phyloP scores from a whole-genome alignment of 805 yeast species.

The Wickerhamomyces alni region DNA sequence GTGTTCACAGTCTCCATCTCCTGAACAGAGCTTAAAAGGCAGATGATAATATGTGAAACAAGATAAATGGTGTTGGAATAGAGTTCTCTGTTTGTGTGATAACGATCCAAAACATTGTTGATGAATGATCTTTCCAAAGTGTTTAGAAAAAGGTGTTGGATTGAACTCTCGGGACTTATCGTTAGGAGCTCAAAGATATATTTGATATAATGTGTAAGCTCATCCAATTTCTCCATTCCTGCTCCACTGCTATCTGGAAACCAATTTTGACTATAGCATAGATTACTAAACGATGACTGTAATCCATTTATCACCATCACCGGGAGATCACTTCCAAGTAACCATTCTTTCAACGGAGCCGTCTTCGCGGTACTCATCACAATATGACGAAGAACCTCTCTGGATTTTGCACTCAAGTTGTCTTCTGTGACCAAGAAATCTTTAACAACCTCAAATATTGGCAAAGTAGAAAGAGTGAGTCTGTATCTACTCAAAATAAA shows the following conservation, averaged over 20 bases:
- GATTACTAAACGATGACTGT: slow-evolving; percentile 9
- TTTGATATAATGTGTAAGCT: not conserved
- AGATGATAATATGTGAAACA: slow-evolving; percentile 7
- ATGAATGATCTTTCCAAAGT: slow-evolving; percentile 8
- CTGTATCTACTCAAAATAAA: slow-evolving; percentile 3
- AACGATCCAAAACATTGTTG: slow-evolving; percentile 6
- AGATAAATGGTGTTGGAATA: slow-evolving; percentile 6
- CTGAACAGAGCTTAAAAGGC: not conserved
- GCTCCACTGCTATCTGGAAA: too few species aligned
- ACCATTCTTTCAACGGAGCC: slow-evolving; percentile 14
- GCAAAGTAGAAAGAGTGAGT: slow-evolving; percentile 9
- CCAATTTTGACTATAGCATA: not conserved
- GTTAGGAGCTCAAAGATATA: slow-evolving; percentile 10
- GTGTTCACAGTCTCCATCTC: not conserved
- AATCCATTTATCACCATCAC: slow-evolving; percentile 11
- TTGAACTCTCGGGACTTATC: slow-evolving; percentile 5
- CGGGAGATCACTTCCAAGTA: slow-evolving; percentile 17
- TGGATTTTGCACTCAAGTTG: slow-evolving; percentile 2
- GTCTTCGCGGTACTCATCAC: slow-evolving; percentile 10
- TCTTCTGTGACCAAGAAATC: slow-evolving; percentile 19
- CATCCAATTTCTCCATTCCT: too few species aligned
- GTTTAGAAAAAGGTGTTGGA: slow-evolving; percentile 8
- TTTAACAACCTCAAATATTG: slow-evolving; percentile 20
- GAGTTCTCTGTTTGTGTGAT: not conserved
- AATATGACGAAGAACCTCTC: slow-evolving; percentile 11